Evolutionary conservation across 139 green algal species (phyloP).

Genomic region (Chlamydomonas eustigma): DNA sequence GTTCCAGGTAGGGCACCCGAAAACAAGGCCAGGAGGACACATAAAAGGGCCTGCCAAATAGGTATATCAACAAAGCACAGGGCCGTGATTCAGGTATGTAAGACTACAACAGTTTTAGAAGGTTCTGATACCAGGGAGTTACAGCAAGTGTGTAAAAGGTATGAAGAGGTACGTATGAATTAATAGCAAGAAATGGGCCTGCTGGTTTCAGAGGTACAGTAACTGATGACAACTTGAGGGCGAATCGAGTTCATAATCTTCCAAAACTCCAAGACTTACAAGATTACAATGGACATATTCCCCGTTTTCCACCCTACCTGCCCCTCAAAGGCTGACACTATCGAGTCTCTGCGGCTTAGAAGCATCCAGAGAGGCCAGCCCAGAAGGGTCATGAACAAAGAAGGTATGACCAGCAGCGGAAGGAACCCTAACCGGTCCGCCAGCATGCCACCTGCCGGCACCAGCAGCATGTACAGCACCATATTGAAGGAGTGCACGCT

Average conservation of each 20-base stretch:
- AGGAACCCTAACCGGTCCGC: constrained; percentile 9
- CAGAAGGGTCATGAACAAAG: constrained; percentile 7
- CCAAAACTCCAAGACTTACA: too few species aligned
- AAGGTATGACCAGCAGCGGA: constrained; percentile 11
- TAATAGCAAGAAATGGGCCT: neutral
- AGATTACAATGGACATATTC: neutral
- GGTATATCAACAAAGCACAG: too few species aligned
- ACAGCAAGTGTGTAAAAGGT: neutral
- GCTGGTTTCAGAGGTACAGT: too few species aligned
- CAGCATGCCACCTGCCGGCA: constrained; percentile 30
- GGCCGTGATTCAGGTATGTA: too few species aligned
- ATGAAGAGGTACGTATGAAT: neutral
- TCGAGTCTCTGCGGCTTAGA: constrained; percentile 12
- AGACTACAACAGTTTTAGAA: too few species aligned
- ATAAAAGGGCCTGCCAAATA: constrained; percentile 3
- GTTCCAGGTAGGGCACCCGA: constrained; percentile 29
- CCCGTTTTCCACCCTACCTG: constrained; percentile 3
- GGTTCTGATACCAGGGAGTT: too few species aligned
- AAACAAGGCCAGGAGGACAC: constrained; percentile 27
- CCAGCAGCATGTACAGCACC: constrained; percentile 30
- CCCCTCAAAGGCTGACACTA: constrained; percentile 1
- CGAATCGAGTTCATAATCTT: too few species aligned
- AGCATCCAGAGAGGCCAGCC: constrained; percentile 30
- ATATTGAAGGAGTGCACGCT: constrained; percentile 33
- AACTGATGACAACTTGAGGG: too few species aligned